Evolutionary conservation across 176 grass and related monocot species (phyloP).

Genomic region (Raddia distichophylla): DNA sequence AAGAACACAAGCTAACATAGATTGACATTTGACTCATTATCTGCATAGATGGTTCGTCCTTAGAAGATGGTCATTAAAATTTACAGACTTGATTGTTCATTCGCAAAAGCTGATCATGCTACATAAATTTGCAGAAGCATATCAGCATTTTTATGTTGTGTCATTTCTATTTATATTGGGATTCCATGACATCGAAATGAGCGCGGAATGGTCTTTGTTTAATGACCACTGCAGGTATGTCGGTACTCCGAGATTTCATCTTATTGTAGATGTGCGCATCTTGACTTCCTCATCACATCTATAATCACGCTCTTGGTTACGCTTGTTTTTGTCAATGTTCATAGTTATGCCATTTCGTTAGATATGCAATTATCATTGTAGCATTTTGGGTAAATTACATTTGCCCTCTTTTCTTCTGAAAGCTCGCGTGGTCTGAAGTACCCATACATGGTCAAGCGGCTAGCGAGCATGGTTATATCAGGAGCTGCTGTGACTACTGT

Average conservation of each 20-base stretch:
- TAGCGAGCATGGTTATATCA: constrained; percentile 85
- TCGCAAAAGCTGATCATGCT: no score
- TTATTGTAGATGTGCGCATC: constrained; percentile 14
- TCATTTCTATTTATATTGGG: constrained; percentile 38
- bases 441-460: constrained; percentile 77
- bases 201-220: constrained; percentile 59
- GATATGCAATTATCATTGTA: background rate
- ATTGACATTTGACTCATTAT: no score
- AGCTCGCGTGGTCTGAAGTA: constrained; percentile 50
- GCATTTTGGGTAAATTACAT: background rate
- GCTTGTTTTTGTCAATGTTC: background rate
- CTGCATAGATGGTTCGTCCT: no score
- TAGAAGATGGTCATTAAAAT: no score
- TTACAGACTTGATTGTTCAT: no score
- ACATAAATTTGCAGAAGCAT: no score
- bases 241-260: background rate
- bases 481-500: constrained; percentile 33
- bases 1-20: no score
- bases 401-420: constrained; percentile 5
- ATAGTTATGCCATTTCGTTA: background rate
- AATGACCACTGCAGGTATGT: constrained; percentile 49
- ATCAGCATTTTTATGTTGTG: no score
- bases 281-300: background rate
- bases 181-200: constrained; percentile 62
- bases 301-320: background rate